phyloP scores from a whole-genome alignment of 139 green algal species.

The Picocystis salinarum region DNA sequence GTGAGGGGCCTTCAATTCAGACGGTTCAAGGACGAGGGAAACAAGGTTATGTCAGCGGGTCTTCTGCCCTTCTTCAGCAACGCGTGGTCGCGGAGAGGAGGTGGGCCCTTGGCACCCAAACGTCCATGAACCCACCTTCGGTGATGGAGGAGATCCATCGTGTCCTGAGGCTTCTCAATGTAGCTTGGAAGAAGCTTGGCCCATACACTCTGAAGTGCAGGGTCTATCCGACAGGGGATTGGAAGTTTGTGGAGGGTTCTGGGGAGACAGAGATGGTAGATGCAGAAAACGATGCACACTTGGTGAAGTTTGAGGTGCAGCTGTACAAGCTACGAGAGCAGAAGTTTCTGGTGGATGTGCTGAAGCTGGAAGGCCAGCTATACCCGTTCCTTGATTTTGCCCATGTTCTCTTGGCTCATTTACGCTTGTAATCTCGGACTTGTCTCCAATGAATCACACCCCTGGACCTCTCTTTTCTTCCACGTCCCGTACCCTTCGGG shows the following conservation, averaged over 20 bases:
- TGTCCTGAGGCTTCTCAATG: slow-evolving; percentile 23
- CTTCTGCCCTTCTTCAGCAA: slow-evolving; percentile 11
- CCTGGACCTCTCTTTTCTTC: too few species aligned
- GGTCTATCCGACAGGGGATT: neutral
- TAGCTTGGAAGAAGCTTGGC: slow-evolving; percentile 81
- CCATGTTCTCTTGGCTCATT: too few species aligned
- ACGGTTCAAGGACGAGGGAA: too few species aligned
- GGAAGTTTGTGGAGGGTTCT: slow-evolving; percentile 9
- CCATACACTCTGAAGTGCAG: slow-evolving; percentile 88
- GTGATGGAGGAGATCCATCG: slow-evolving; percentile 68
- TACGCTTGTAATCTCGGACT: too few species aligned
- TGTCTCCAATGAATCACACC: too few species aligned
- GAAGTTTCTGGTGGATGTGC: slow-evolving; percentile 86
- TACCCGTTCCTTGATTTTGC: too few species aligned
- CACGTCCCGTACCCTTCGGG: too few species aligned
- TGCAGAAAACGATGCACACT: neutral
- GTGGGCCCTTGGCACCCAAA: slow-evolving; percentile 61
- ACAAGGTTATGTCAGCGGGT: too few species aligned
- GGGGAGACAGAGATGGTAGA: slow-evolving; percentile 5
- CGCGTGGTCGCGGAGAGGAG: slow-evolving; percentile 68
- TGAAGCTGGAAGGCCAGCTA: too few species aligned
- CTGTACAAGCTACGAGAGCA: slow-evolving; percentile 87
- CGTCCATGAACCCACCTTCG: slow-evolving; percentile 43
- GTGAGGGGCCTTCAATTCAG: too few species aligned
- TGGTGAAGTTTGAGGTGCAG: slow-evolving; percentile 82